Evolutionary conservation across 257 asterid genomes (phyloP).

Genomic region (Lavandula angustifolia): DNA sequence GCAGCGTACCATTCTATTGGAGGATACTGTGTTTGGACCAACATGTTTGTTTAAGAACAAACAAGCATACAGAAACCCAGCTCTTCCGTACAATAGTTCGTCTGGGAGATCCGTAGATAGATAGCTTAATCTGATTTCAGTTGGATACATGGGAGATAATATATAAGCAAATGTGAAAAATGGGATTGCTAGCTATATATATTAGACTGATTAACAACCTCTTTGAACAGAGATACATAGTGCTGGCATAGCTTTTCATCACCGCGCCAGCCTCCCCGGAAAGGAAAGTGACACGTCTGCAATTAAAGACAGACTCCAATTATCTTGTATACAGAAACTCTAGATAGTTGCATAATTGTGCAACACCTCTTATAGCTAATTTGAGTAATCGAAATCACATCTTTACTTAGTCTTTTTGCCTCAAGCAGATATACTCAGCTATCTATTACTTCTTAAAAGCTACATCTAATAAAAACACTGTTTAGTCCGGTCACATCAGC

Average conservation of each 20-base stretch:
- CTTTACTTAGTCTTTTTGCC: background rate
- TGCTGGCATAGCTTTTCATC: constrained; percentile 52
- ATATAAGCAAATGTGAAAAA: background rate
- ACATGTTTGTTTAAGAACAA: constrained; percentile 64
- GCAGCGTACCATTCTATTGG: constrained; percentile 52
- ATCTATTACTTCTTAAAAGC: too few species aligned
- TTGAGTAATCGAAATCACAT: background rate
- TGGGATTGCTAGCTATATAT: too few species aligned
- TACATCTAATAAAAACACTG: too few species aligned
- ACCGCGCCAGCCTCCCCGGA: constrained; percentile 76
- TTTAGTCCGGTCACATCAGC: too few species aligned
- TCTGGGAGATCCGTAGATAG: constrained; percentile 62
- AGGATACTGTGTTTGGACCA: constrained; percentile 55
- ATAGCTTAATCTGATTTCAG: constrained; percentile 54
- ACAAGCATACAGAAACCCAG: constrained; percentile 84
- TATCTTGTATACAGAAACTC: background rate
- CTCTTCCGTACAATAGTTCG: constrained; percentile 72
- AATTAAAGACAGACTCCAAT: constrained; percentile 16
- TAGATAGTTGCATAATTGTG: background rate
- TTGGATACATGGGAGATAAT: background rate
- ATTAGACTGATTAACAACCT: constrained; percentile 40
- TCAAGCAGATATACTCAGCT: constrained; percentile 7
- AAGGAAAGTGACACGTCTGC: constrained; percentile 72
- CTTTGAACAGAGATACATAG: constrained; percentile 50
- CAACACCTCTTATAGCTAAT: background rate